phyloP scores from a whole-genome alignment of 257 asterid genomes.

The Datura wrightii region DNA sequence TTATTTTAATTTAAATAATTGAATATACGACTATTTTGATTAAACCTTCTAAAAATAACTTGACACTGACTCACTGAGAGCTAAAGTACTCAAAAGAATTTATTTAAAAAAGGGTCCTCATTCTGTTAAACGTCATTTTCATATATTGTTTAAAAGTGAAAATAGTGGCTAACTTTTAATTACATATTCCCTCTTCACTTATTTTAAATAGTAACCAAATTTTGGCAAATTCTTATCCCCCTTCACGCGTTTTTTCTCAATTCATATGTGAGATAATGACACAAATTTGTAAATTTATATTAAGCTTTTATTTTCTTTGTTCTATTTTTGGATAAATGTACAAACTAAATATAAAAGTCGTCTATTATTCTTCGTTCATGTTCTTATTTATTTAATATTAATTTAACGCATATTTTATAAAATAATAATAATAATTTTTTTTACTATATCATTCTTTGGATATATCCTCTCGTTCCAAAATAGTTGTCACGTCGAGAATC shows the following conservation, averaged over 20 bases:
- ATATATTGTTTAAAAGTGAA: not conserved
- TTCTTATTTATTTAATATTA: too few relatives aligned
- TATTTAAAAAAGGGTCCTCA: not conserved
- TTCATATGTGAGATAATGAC: not conserved
- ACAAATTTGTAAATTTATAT: not conserved
- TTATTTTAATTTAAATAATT: too few relatives aligned
- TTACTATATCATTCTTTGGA: too few relatives aligned
- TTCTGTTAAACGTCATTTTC: constrained; percentile 5
- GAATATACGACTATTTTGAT: too few relatives aligned
- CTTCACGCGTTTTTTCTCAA: too few relatives aligned
- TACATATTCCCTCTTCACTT: not conserved
- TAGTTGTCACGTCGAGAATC: too few relatives aligned
- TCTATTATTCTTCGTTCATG: not conserved
- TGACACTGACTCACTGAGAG: not conserved
- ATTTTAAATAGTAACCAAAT: too few relatives aligned
- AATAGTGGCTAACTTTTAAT: not conserved
- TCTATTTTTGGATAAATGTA: not conserved
- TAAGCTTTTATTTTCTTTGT: not conserved
- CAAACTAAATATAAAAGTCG: too few relatives aligned
- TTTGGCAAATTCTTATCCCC: too few relatives aligned
- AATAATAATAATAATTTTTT: too few relatives aligned
- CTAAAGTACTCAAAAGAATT: not conserved
- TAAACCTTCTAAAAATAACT: not conserved
- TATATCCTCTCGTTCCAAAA: too few relatives aligned
- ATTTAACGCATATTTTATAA: too few relatives aligned